Base-by-base conservation (phyloP, 2,329 filamentous ascomycete genomes). In the Cytospora chrysosperma region DNA sequence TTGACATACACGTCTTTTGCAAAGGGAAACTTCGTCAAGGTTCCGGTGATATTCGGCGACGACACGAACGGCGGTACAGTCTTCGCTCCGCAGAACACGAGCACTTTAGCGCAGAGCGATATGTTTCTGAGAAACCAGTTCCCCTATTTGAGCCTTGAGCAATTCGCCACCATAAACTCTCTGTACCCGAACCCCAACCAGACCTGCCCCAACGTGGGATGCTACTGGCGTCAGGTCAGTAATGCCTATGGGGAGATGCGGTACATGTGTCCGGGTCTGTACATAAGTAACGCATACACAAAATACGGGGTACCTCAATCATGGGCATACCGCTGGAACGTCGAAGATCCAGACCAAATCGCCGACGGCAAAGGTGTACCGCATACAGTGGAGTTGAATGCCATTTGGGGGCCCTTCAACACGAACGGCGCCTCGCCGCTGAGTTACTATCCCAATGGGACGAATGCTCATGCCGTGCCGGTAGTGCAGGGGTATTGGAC, bases 401-500 rank as follows among this genome's bases (percentile, higher is more conserved):
- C 88, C 0, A 85, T 93, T 57, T 92, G 86, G 77, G 89, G 89
- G 0, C 84, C 86, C 0, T 76, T 80, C 4, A 83, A 88, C 70
- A 78, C 82, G 3, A 75, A 77, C 26, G 75, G 76, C 6, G 70
- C 67, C 0, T 74, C 81, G 1, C 88, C 88, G 0, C 70, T 71
- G 2, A 87, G 83, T 54, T 92, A 91, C 68, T 72, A 72, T 9
- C 71, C 76, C 0, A 78, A 77, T 3, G 77, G 76, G 17, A 74
- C 75, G 17, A 92, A 92, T 67, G 81, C 77, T 1, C 71, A 71
- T 0, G 85, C 89, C 7, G 80, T 89, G 1, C 79, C 83, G 0
- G 75, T 89, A 0, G 82, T 90, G 30, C 88, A 91, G 70, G 82
- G 80, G 0, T 93, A 92, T 73, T 93, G 89, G 88, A 85, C 86